Evolutionary conservation across 1,284 basidiomycete species (phyloP), one percentile per base, ranked within the genome.

Genomic region (Sporisorium exsertum): DNA sequence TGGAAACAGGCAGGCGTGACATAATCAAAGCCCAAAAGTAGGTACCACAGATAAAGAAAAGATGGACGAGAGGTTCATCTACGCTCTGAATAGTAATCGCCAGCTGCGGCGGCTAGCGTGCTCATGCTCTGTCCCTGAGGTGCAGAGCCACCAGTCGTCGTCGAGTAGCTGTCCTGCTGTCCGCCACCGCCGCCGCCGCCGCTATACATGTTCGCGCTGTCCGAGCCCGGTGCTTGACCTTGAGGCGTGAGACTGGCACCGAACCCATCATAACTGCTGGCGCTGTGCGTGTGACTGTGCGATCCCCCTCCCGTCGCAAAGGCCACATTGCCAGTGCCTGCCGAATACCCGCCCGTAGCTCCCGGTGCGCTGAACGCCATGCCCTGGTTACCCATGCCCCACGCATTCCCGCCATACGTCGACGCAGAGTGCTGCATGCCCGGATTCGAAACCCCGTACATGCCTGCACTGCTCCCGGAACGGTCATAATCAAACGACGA

Each of bases 401-500:
- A 67, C 24, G 65, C 33, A 18, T 55, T 64, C 7, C 61, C 65
- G 24, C 65, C 62, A 27, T 68, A 64, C 16, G 45, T 35, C 35
- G 35, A 35, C 13, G 35, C 35, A 5, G 35, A 35, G 13, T 35
- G 26, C 5, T 72, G 64, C 12, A 62, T 24, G 18, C 62, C 45
- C 9, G 57, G 35, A 35, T 51, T 54, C 16, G 71, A 20, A 6
- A 61, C 63, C 2, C 55, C 72, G 24, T 76, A 75, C 51, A 66
- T 59, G 22, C 67, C 64, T 10, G 56, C 50, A 40, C 53, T 45
- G 9, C 65, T 49, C n/a, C 58, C 59, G 22, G 64, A 61, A 20
- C 72, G 58, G n/a, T 75, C 67, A 29, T 70, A 75, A 59, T 76
- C 72, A 29, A 70, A 71, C 27, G 62, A 60, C 15, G 64, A 47